Conservation (phyloP, 257 asterid species). For the Forsythia suspensa region DNA sequence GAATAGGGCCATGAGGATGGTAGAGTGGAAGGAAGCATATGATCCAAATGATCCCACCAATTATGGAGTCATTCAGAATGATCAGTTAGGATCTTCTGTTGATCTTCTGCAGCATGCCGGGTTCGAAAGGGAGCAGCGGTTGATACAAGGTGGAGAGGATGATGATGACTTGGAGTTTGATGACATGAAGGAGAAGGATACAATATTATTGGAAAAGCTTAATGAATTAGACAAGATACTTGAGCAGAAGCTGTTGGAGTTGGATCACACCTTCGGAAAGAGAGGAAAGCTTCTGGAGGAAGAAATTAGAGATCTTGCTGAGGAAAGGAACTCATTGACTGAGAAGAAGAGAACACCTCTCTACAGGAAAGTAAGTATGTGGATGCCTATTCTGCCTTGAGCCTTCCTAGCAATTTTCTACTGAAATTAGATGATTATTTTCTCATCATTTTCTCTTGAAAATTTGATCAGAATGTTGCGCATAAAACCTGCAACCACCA, state of each 20-base stretch:
- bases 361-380: conserved; percentile 84
- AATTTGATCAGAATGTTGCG: background rate
- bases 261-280: conserved; percentile 91
- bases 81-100: conserved; percentile 44
- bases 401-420: conserved; percentile 3
- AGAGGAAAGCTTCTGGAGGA: conserved; percentile 84
- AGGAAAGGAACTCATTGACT: conserved; percentile 86
- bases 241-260: conserved; percentile 71
- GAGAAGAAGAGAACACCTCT: conserved; percentile 89
- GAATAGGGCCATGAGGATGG: conserved; percentile 81
- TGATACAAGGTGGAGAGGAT: conserved; percentile 42
- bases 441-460: background rate
- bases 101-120: conserved; percentile 54
- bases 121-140: conserved; percentile 47
- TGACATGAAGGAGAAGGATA: conserved; percentile 84
- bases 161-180: conserved; percentile 63
- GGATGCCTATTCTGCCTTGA: background rate
- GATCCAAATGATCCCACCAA: conserved; percentile 87
- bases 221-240: conserved; percentile 67
- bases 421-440: background rate
- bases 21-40: conserved; percentile 69
- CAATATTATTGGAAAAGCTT: conserved; percentile 67
- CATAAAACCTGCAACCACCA: background rate
- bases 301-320: conserved; percentile 94
- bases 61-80: conserved; percentile 67